Percentiles rank a stretch among this genome's conserved stretches.
Conservation (phyloP, 306 rosid genomes). For the Cotoneaster glaucophyllus region DNA sequence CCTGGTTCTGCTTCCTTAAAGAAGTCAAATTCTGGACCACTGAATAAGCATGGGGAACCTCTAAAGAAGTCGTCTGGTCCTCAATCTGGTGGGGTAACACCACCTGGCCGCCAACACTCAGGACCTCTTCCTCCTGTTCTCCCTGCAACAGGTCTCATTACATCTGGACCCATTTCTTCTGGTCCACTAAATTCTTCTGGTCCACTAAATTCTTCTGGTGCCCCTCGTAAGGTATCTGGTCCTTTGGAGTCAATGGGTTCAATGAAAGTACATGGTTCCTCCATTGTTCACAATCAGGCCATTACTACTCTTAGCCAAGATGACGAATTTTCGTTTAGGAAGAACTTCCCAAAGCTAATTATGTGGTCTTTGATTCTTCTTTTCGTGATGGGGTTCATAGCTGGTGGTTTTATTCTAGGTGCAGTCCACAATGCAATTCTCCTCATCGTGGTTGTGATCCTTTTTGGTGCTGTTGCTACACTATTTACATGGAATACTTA, state of each 20-base stretch:
- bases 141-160: constrained; percentile 88
- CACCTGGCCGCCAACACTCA: constrained; percentile 68
- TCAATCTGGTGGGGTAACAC: constrained; percentile 85
- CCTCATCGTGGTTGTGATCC: constrained; percentile 78
- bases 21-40: constrained; percentile 90
- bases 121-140: constrained; percentile 91
- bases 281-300: constrained; percentile 64
- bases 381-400: constrained; percentile 93
- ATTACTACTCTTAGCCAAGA: constrained; percentile 73
- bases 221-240: constrained; percentile 93
- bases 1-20: constrained; percentile 64
- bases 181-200: constrained; percentile 93
- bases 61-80: constrained; percentile 93
- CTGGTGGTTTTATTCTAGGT: constrained; percentile 96
- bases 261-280: constrained; percentile 51
- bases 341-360: constrained; percentile 81
- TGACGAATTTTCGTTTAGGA: constrained; percentile 68
- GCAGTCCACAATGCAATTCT: constrained; percentile 89
- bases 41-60: constrained; percentile 95
- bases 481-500: constrained; percentile 89
- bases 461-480: constrained; percentile 64
- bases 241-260: constrained; percentile 83
- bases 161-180: constrained; percentile 90
- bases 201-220: constrained; percentile 87
- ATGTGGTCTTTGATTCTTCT: constrained; percentile 91